Evolutionary conservation across 495 filamentous ascomycete genomes (phyloP).

Genomic region (Beverwykella pulmonaria): DNA sequence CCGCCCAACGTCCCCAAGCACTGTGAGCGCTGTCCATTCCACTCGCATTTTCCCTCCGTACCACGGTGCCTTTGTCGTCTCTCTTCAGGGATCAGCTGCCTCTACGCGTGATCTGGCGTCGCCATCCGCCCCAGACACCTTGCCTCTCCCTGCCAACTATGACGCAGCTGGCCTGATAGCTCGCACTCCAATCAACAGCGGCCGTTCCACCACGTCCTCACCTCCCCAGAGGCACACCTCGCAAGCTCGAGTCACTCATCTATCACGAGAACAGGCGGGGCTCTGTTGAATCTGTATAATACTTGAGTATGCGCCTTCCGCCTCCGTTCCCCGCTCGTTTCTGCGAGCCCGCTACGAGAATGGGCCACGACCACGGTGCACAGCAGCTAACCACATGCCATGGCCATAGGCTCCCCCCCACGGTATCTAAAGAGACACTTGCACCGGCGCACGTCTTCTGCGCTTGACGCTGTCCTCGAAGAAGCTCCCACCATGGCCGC

Average conservation of each 20-base stretch:
- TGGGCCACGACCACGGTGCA: slow-evolving; percentile 7
- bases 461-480: slow-evolving; percentile 27
- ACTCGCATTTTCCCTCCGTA: not conserved
- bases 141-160: not conserved
- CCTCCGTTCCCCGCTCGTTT: not conserved
- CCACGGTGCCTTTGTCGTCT: not conserved
- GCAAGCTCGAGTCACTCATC: slow-evolving; percentile 1
- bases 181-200: slow-evolving; percentile 9
- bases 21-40: not conserved
- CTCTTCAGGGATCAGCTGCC: not conserved
- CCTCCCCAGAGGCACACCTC: slow-evolving; percentile 13
- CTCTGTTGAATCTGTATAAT: slow-evolving; percentile 14
- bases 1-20: not conserved
- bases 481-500: slow-evolving; percentile 41
- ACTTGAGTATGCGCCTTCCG: slow-evolving; percentile 9
- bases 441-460: slow-evolving; percentile 33
- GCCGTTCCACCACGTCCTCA: slow-evolving; percentile 12
- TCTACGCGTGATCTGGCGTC: slow-evolving; percentile 7
- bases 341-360: not conserved
- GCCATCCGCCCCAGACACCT: not conserved
- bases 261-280: slow-evolving; percentile 16
- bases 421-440: slow-evolving; percentile 20
- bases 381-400: slow-evolving; percentile 28
- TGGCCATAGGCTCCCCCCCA: slow-evolving; percentile 33
- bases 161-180: not conserved